Evolutionary conservation across 2,329 filamentous ascomycete species (phyloP).

Genomic region (Tolypocladium cylindrosporum): DNA sequence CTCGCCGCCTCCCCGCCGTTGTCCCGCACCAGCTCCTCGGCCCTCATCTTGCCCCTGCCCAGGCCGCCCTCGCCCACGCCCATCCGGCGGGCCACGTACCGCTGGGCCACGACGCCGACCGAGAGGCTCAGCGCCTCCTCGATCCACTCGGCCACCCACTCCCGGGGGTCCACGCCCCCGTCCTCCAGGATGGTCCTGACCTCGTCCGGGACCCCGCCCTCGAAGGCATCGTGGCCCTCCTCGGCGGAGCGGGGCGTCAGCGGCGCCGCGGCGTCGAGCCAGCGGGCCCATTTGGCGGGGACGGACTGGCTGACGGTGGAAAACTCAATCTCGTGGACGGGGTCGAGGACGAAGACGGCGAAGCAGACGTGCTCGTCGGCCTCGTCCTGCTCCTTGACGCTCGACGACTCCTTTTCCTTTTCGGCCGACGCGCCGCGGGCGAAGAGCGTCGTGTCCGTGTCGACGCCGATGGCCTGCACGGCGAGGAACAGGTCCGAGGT

Average conservation of each 20-base stretch:
- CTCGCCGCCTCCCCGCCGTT: conserved; percentile 50
- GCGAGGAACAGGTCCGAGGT: conserved; percentile 92
- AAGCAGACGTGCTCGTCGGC: conserved; percentile 60
- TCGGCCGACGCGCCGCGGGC: conserved; percentile 41
- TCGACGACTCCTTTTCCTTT: conserved; percentile 44
- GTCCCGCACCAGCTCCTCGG: conserved; percentile 45
- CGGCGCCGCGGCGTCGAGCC: conserved; percentile 70
- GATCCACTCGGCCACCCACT: conserved; percentile 97
- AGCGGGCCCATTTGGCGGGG: conserved; percentile 77
- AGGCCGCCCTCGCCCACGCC: conserved; percentile 76
- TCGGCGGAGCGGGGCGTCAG: conserved; percentile 43
- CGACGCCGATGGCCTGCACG: conserved; percentile 74
- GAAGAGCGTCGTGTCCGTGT: conserved; percentile 58
- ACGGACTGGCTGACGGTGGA: conserved; percentile 72
- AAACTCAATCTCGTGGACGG: conserved; percentile 85
- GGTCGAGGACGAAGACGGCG: conserved; percentile 74
- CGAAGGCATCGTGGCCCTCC: conserved; percentile 27
- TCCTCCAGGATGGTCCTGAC: conserved; percentile 75
- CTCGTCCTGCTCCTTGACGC: conserved; percentile 39
- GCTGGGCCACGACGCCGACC: conserved; percentile 80
- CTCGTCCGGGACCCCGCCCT: conserved; percentile 56
- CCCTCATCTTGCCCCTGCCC: conserved; percentile 50
- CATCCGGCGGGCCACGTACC: conserved; percentile 92
- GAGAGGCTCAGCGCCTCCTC: conserved; percentile 74
- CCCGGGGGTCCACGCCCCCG: conserved; percentile 75